Evolutionary conservation across 2,329 filamentous ascomycete species (phyloP).

Genomic region (Scortechinia acanthostroma): DNA sequence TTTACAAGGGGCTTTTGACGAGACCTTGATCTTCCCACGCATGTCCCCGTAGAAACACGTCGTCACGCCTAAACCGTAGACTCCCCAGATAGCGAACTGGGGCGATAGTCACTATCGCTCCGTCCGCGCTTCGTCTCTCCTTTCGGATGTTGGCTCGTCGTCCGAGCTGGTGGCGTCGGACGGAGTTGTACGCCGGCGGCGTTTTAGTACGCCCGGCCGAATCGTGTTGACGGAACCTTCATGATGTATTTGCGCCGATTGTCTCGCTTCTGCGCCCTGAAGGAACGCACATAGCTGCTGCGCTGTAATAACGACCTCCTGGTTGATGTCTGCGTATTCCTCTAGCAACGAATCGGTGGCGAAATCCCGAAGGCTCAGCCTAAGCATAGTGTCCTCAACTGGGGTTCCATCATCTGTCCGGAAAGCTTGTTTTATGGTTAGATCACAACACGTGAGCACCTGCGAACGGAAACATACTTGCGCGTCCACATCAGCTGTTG

Average conservation of each 20-base stretch:
- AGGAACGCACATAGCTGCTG: background rate
- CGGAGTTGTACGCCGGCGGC: background rate
- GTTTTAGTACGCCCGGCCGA: background rate
- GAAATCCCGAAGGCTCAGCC: background rate
- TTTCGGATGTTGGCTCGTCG: background rate
- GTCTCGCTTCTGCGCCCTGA: background rate
- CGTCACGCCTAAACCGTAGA: too few relatives aligned
- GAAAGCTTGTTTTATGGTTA: background rate
- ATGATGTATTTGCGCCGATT: background rate
- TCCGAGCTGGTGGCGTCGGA: background rate
- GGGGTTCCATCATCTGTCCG: background rate
- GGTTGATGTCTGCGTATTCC: background rate
- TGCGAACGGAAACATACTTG: background rate
- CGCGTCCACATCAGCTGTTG: background rate
- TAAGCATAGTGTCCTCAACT: background rate
- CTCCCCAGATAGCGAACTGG: background rate
- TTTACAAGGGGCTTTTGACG: too few relatives aligned
- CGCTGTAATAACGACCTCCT: background rate
- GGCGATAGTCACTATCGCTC: constrained; percentile 4
- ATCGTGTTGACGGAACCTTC: background rate
- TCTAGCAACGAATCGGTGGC: background rate
- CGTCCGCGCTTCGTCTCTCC: background rate
- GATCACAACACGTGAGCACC: background rate
- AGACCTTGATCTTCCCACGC: too few relatives aligned
- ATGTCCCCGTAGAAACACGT: too few relatives aligned